Base-by-base conservation (phyloP, 208 protist genomes). In the Trypanosoma mega region DNA sequence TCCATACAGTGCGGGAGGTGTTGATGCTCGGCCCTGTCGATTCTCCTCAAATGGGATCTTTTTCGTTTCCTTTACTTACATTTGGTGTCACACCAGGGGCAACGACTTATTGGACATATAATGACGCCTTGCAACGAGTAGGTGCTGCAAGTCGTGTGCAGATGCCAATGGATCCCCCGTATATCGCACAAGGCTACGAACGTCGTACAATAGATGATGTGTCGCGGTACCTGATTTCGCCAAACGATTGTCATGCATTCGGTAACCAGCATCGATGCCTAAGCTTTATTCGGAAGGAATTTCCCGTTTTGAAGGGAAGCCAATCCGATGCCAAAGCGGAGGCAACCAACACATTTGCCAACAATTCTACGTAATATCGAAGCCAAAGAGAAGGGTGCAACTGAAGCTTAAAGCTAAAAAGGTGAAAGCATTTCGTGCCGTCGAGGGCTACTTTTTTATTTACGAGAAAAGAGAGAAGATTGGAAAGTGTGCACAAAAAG, bases 11-110 rank as follows among this genome's bases (percentile, higher is more conserved):
- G 36, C 70, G 86, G 26, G 82, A 90, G 67, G 82, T 93, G 48
- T 29, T 90, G 27, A 51, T 54, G 3, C 45, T 90, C 16, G 86
- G 86, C 5, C 72, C 70, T 1, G 66, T 93, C 26, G 86, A 93
- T 68, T 78, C 74, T 21, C 86, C 86, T 0, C 82, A 75, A 9
- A 90, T 93, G 82, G 74, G 68, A 36, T 79, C 67, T 65, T 88
- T 87, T 46, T 59, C 76, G 18, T 88, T 69, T 55, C 86, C 86
- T 3, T 83, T 88, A 30, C 70, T 93, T 41, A 77, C 64, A 33
- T 90, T 88, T 30, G 86, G 86, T 2, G 79, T 81, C 16, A 85
- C 72, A 3, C 80, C 86, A 8, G 86, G 86, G 1, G 80, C 86
- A 11, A 57, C 45, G n/a, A 83, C 73, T 18, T 93, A 90, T 69